phyloP scores from a whole-genome alignment of 169 alveolate species.

The Babesia ovis region DNA sequence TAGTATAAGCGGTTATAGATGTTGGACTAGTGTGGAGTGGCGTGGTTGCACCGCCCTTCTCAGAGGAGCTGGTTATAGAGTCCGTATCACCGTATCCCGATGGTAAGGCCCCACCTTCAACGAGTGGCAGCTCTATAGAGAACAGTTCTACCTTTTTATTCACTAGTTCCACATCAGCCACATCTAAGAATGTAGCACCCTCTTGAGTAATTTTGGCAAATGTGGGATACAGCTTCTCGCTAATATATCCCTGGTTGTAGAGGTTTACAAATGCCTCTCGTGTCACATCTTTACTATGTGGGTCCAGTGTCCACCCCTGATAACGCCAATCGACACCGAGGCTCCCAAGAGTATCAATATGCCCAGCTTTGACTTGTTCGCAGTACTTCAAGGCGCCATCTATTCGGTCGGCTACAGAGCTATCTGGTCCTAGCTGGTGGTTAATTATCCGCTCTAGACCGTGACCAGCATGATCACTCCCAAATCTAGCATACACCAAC shows the following conservation, averaged over 20 bases:
- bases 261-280: conserved; percentile 29
- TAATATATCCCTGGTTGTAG: conserved; percentile 1
- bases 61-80: background rate
- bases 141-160: background rate
- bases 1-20: conserved; percentile 1
- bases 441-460: conserved; percentile 35
- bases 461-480: conserved; percentile 68
- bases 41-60: background rate
- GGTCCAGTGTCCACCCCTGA: conserved; percentile 36
- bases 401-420: background rate
- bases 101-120: conserved; percentile 5
- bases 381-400: conserved; percentile 17
- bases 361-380: conserved; percentile 3
- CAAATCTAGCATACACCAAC: conserved; percentile 27
- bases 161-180: conserved; percentile 29
- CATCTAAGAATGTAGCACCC: conserved; percentile 4
- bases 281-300: conserved; percentile 21
- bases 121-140: background rate
- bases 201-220: background rate
- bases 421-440: background rate
- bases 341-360: conserved; percentile 10
- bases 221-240: conserved; percentile 39
- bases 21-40: background rate
- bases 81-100: background rate
- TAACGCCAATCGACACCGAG: conserved; percentile 55